These are phyloP conservation scores for Neospermospora avenae DNA, from an alignment of 2,329 filamentous ascomycete species.

Conservation along the genomic window DNA sequence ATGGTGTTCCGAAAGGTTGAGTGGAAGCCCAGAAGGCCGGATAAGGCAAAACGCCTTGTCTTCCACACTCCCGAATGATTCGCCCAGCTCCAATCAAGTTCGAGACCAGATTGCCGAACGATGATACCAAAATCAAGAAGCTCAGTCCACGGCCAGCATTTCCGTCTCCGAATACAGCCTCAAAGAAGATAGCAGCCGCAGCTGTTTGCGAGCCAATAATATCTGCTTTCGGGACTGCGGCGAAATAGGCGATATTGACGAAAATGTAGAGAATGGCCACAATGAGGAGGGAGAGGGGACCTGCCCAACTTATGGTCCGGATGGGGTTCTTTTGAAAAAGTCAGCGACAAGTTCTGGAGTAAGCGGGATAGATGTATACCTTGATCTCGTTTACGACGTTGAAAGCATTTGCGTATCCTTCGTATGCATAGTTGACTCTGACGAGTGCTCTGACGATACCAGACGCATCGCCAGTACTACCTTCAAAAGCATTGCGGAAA, in stretches of 20 bases:
- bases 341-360: not conserved
- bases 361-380: conserved; percentile 18
- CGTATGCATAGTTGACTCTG: conserved; percentile 57
- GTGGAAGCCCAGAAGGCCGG: conserved; percentile 61
- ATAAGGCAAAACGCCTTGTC: conserved; percentile 58
- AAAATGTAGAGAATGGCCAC: conserved; percentile 54
- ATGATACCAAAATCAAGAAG: conserved; percentile 45
- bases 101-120: conserved; percentile 47
- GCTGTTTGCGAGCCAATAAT: conserved; percentile 51
- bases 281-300: conserved; percentile 45
- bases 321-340: conserved; percentile 46
- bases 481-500: conserved; percentile 53
- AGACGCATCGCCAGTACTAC: conserved; percentile 41
- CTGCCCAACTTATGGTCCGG: conserved; percentile 49
- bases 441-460: conserved; percentile 55
- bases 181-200: conserved; percentile 41
- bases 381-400: conserved; percentile 60
- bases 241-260: conserved; percentile 58
- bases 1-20: conserved; percentile 58
- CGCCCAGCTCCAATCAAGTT: conserved; percentile 52
- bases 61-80: conserved; percentile 55
- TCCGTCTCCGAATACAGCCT: conserved; percentile 46
- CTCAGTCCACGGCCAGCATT: conserved; percentile 44
- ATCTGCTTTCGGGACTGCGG: conserved; percentile 50
- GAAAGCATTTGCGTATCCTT: conserved; percentile 57